Conservation (phyloP, 257 asterid species). For the Marsdenia floribunda region DNA sequence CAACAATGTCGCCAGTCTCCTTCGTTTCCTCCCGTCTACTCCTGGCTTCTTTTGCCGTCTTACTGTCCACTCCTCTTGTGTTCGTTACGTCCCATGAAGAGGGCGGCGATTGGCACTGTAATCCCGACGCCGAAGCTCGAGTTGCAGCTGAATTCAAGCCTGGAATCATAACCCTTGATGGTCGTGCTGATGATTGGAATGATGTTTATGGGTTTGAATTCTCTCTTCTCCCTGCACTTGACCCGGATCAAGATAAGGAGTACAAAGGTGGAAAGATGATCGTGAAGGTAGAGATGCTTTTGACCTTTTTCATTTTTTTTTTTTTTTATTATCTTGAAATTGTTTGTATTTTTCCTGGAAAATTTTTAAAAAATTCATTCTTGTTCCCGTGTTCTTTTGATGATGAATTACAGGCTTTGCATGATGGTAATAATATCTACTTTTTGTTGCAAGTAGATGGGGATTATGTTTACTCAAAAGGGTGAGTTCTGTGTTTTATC, state of each 20-base stretch:
- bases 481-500: constrained; percentile 38
- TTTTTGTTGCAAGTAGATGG: constrained; percentile 82
- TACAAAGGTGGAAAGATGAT: constrained; percentile 68
- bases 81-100: constrained; percentile 55
- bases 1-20: constrained; percentile 7
- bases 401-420: constrained; percentile 55
- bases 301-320: constrained; percentile 8
- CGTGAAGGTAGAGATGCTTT: constrained; percentile 43
- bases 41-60: constrained; percentile 21
- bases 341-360: background rate
- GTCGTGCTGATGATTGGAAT: constrained; percentile 66
- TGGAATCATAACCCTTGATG: constrained; percentile 65
- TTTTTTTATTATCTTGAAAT: background rate
- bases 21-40: constrained; percentile 10
- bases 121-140: constrained; percentile 52
- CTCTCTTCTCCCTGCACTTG: constrained; percentile 77
- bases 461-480: constrained; percentile 57
- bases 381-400: constrained; percentile 6
- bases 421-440: constrained; percentile 67
- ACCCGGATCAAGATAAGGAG: constrained; percentile 73
- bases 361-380: background rate
- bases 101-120: constrained; percentile 74
- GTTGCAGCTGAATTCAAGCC: constrained; percentile 57
- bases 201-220: constrained; percentile 67
- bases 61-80: constrained; percentile 18